Evolutionary conservation across 2,329 filamentous ascomycete species (phyloP).

Genomic region (Ophiostoma sp.): DNA sequence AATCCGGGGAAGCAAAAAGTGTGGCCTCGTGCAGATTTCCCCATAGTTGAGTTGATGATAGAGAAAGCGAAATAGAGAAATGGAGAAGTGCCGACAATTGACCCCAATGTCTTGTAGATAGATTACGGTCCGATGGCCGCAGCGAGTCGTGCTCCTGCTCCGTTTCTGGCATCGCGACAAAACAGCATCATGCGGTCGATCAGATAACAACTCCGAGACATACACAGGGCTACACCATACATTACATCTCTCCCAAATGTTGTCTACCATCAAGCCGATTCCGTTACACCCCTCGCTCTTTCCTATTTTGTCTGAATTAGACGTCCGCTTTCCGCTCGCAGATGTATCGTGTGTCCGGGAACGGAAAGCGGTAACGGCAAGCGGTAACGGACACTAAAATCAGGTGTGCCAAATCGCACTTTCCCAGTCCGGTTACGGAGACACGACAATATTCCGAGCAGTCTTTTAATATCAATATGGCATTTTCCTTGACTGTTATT

Average conservation of each 20-base stretch:
- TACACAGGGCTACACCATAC: background rate
- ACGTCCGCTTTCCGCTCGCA: background rate
- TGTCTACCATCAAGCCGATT: background rate
- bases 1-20: background rate
- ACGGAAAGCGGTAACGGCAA: constrained; percentile 19
- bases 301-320: background rate
- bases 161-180: background rate
- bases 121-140: background rate
- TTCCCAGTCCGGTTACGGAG: constrained; percentile 17
- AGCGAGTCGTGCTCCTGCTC: background rate
- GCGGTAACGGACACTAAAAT: background rate
- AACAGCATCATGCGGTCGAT: background rate
- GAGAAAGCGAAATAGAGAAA: background rate
- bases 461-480: background rate
- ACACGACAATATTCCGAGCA: background rate
- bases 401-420: background rate
- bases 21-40: background rate
- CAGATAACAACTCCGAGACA: background rate
- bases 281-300: background rate
- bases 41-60: background rate
- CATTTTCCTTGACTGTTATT: background rate
- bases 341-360: background rate
- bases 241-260: no score
- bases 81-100: background rate
- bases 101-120: background rate